phyloP scores from a whole-genome alignment of 2,329 filamentous ascomycete species.

The Biscogniauxia marginata region DNA sequence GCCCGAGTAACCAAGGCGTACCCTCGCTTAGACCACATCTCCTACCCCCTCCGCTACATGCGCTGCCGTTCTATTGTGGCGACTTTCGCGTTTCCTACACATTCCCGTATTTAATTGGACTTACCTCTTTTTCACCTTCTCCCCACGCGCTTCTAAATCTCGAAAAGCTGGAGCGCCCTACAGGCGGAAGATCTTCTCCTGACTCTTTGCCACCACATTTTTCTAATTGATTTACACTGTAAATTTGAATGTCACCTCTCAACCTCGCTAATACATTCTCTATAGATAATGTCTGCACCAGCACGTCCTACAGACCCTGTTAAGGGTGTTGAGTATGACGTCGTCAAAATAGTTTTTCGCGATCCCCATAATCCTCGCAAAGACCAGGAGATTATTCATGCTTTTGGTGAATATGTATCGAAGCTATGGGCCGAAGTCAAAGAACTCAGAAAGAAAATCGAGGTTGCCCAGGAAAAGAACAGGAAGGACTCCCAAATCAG shows the following conservation, averaged over 20 bases:
- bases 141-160: no score
- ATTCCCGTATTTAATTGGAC: no score
- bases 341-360: constrained; percentile 28
- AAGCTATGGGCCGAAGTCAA: constrained; percentile 48
- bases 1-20: background rate
- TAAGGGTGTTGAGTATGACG: constrained; percentile 26
- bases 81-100: background rate
- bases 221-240: no score
- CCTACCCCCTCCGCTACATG: background rate
- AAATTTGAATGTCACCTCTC: no score
- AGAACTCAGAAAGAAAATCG: constrained; percentile 42
- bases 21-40: background rate
- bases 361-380: constrained; percentile 18
- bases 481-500: constrained; percentile 30
- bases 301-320: constrained; percentile 22
- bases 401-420: constrained; percentile 53
- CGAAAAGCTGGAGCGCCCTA: no score
- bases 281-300: constrained; percentile 19
- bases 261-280: background rate
- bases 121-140: no score
- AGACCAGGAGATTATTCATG: constrained; percentile 33
- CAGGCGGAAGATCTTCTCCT: no score
- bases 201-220: no score
- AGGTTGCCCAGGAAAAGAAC: constrained; percentile 19
- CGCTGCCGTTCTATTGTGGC: background rate